phyloP scores from a whole-genome alignment of 345 rosid genomes.

The Physaria fendleri region DNA sequence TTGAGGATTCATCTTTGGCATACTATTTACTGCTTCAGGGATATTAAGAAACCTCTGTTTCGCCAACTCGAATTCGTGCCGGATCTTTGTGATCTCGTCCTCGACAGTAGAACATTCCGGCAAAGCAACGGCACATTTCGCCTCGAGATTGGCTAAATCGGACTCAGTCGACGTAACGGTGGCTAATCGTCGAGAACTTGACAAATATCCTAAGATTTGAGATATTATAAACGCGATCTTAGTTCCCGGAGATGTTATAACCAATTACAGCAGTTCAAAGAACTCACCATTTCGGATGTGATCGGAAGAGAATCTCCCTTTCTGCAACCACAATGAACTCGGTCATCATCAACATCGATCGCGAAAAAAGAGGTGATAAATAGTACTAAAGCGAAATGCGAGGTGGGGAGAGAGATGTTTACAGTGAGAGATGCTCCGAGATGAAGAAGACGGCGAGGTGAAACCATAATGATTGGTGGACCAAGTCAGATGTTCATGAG shows the following conservation, averaged over 20 bases:
- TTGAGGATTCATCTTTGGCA: slow-evolving; percentile 89
- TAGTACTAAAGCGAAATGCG: neutral
- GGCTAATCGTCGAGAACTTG: slow-evolving; percentile 30
- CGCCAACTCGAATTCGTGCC: slow-evolving; percentile 56
- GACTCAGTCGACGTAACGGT: slow-evolving; percentile 27
- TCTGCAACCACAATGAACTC: slow-evolving; percentile 36
- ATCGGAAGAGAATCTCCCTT: slow-evolving; percentile 19
- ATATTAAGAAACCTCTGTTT: slow-evolving; percentile 64
- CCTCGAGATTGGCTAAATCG: slow-evolving; percentile 30
- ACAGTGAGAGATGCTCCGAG: slow-evolving; percentile 26
- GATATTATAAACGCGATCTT: neutral
- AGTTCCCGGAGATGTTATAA: neutral
- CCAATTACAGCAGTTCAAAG: neutral
- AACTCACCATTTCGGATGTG: slow-evolving; percentile 36
- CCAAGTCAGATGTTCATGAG: neutral
- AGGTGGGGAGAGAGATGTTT: neutral
- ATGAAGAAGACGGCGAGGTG: slow-evolving; percentile 24
- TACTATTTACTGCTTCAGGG: slow-evolving; percentile 51
- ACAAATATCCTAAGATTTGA: slow-evolving; percentile 29
- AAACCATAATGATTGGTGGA: neutral
- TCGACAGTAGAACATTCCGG: slow-evolving; percentile 19
- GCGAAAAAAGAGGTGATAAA: neutral
- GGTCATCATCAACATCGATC: slow-evolving; percentile 10
- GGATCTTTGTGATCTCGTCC: slow-evolving; percentile 51
- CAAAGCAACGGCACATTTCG: slow-evolving; percentile 24